A percentile compares a stretch with the other conserved stretches of the same genome.
These are phyloP conservation scores for Didymella pomorum DNA, from an alignment of 2,329 filamentous ascomycete species.

Conservation along the genomic window DNA sequence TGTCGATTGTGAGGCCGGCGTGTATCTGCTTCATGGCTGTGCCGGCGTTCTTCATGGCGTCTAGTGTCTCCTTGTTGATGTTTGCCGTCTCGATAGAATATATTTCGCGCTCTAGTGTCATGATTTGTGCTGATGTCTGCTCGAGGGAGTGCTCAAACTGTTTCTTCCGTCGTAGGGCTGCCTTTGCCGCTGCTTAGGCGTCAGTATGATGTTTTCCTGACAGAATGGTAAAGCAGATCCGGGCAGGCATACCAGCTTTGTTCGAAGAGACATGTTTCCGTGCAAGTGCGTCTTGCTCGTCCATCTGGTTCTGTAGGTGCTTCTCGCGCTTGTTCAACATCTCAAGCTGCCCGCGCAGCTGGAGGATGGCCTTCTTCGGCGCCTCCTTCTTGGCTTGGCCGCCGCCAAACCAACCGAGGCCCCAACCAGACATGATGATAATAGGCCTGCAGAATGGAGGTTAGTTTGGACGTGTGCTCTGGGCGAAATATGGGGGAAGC, in stretches of 20 bases:
- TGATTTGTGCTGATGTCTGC: conserved; percentile 88
- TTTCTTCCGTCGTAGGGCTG: conserved; percentile 93
- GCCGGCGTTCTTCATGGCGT: conserved; percentile 91
- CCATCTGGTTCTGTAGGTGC: conserved; percentile 89
- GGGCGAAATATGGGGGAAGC: background rate
- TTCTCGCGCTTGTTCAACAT: conserved; percentile 98
- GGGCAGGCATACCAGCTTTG: conserved; percentile 76
- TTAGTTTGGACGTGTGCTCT: conserved; percentile 3
- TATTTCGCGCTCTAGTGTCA: conserved; percentile 92
- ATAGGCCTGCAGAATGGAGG: conserved; percentile 8
- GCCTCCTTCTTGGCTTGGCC: conserved; percentile 86
- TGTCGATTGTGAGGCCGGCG: conserved; percentile 86
- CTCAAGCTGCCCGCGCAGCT: conserved; percentile 85
- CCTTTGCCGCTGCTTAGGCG: conserved; percentile 75
- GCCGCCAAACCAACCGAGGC: conserved; percentile 84
- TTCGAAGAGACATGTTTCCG: conserved; percentile 88
- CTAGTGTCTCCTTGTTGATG: conserved; percentile 96
- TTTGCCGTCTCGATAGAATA: conserved; percentile 97
- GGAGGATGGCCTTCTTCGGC: conserved; percentile 95
- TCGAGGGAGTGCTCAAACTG: conserved; percentile 89
- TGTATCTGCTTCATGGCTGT: conserved; percentile 94
- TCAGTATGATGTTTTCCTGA: conserved; percentile 10
- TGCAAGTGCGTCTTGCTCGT: conserved; percentile 87
- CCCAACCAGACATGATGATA: conserved; percentile 55
- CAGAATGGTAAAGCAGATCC: background rate